phyloP scores from a whole-genome alignment of 768 basidiomycete genomes.

The Amanita fuliginea region DNA sequence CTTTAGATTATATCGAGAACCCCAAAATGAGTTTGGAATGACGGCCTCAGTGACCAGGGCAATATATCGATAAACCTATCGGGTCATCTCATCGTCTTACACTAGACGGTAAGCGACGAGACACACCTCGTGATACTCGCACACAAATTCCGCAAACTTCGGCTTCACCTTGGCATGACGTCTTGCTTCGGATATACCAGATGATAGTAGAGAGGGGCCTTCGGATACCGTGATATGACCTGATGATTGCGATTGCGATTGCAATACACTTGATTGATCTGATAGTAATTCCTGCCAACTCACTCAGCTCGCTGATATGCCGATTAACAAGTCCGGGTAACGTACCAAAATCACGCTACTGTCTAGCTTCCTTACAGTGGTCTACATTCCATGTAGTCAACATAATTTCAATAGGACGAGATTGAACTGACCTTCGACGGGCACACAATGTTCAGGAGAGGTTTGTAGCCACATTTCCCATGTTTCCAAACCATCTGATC shows the following conservation, averaged over 20 bases:
- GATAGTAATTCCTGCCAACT: constrained; percentile 61
- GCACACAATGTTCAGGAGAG: constrained; percentile 54
- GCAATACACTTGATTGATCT: constrained; percentile 45
- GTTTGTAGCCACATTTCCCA: constrained; percentile 56
- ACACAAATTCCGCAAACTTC: constrained; percentile 70
- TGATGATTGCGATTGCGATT: constrained; percentile 36
- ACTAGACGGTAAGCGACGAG: background rate
- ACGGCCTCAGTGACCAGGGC: constrained; percentile 51
- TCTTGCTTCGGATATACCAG: constrained; percentile 12
- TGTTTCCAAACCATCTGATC: constrained; percentile 61
- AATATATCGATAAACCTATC: constrained; percentile 63
- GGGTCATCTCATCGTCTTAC: background rate
- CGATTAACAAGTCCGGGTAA: background rate
- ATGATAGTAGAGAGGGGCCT: constrained; percentile 32
- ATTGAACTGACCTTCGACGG: constrained; percentile 53
- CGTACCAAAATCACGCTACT: constrained; percentile 4
- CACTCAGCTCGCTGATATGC: background rate
- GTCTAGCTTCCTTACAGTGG: background rate
- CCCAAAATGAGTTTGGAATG: constrained; percentile 75
- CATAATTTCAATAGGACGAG: background rate
- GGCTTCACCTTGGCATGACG: constrained; percentile 46
- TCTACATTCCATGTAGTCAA: background rate
- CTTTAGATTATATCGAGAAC: constrained; percentile 53
- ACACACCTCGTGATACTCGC: constrained; percentile 49
- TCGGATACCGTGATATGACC: constrained; percentile 37